A percentile compares a stretch with the other conserved stretches of the same genome.
phyloP scores from a whole-genome alignment of 768 basidiomycete species.

The Termitomyces sp. region DNA sequence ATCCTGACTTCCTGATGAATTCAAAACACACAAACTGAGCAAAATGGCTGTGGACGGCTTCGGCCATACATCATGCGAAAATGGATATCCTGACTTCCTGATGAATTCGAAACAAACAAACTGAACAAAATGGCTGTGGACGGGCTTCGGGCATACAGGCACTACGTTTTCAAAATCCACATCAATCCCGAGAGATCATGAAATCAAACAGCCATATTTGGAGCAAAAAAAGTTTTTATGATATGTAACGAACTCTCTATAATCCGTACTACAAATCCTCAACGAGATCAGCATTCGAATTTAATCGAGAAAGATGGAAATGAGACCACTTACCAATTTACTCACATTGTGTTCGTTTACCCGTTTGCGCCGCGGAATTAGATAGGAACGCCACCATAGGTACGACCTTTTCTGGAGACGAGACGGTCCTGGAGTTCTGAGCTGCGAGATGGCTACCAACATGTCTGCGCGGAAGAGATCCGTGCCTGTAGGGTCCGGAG shows the following conservation, averaged over 20 bases:
- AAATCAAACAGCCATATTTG: not conserved
- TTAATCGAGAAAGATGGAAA: not conserved
- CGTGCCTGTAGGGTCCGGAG: conserved; percentile 53
- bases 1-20: not conserved
- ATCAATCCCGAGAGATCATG: not conserved
- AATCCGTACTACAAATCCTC: not conserved
- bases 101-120: not conserved
- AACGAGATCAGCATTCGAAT: not conserved
- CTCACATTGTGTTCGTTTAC: conserved; percentile 50
- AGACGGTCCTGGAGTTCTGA: conserved; percentile 42
- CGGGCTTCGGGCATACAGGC: not conserved
- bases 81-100: not conserved
- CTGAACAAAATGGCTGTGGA: not conserved
- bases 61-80: not conserved
- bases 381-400: conserved; percentile 48
- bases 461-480: conserved; percentile 52
- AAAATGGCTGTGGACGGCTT: not conserved
- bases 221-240: not conserved
- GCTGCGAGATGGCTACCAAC: conserved; percentile 36
- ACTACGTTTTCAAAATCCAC: not conserved
- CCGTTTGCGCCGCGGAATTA: conserved; percentile 48
- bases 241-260: no score
- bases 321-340: conserved; percentile 40
- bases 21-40: not conserved
- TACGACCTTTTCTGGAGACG: conserved; percentile 48